phyloP scores from a whole-genome alignment of 2,329 filamentous ascomycete genomes.

The Chalara sp. region DNA sequence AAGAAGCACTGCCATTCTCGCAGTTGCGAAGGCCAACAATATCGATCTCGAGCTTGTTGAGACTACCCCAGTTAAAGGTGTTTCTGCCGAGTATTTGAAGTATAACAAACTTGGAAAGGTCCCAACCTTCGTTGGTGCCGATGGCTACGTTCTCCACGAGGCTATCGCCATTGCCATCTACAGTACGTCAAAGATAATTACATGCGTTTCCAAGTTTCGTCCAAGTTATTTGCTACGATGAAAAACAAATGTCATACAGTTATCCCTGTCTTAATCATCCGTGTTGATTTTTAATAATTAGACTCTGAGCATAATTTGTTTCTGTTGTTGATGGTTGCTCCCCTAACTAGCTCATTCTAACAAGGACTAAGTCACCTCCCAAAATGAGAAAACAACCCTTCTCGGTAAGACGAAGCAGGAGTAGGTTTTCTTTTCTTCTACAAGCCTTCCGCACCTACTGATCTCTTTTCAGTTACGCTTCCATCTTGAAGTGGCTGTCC shows the following conservation, averaged over 20 bases:
- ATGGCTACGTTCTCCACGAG: slow-evolving; percentile 87
- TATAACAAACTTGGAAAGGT: slow-evolving; percentile 85
- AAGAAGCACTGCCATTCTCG: slow-evolving; percentile 81
- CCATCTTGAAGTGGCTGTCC: slow-evolving; percentile 97
- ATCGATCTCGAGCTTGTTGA: slow-evolving; percentile 83
- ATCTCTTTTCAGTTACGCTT: slow-evolving; percentile 61
- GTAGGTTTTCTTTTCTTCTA: slow-evolving; percentile 34
- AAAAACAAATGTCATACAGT: slow-evolving; percentile 65
- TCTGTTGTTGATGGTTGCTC: slow-evolving; percentile 6
- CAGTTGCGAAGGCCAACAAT: slow-evolving; percentile 95
- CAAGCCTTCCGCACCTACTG: slow-evolving; percentile 14
- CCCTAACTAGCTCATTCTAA: slow-evolving; percentile 13
- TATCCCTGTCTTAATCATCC: slow-evolving; percentile 96
- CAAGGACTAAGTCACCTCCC: slow-evolving; percentile 72
- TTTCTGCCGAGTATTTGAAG: slow-evolving; percentile 73
- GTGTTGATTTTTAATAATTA: slow-evolving; percentile 78
- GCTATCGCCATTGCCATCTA: slow-evolving; percentile 94
- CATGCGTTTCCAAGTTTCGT: not conserved
- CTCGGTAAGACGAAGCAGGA: slow-evolving; percentile 99
- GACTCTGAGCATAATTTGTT: slow-evolving; percentile 59
- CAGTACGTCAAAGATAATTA: slow-evolving; percentile 56
- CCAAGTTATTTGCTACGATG: slow-evolving; percentile 24
- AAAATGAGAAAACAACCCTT: slow-evolving; percentile 99
- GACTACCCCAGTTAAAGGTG: slow-evolving; percentile 56
- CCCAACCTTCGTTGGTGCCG: slow-evolving; percentile 84